Base-by-base conservation (phyloP, 2,329 filamentous ascomycete species). In the Talaromyces sp. region DNA sequence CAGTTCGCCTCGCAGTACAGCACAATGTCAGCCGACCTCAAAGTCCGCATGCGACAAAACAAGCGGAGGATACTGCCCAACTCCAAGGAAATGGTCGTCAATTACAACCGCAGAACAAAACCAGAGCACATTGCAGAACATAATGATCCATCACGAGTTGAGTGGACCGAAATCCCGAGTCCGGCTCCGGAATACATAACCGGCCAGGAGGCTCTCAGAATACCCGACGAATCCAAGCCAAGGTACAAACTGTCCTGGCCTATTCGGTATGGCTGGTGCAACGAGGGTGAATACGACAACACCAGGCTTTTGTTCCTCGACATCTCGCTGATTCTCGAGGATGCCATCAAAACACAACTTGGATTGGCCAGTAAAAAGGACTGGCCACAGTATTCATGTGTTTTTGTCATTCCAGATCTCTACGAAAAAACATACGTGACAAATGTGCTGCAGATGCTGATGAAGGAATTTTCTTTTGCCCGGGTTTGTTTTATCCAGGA, bases 31-130 rank as follows among this genome's bases (percentile, higher is more conserved):
- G 87, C 88, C 59, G 93, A 97, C 52, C 85, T 99, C 64, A 96
- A 96, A 77, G 80, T 88, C 2, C 90, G 92, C 57, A 96, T 98
- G 91, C 88, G 93, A 64, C 85, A 87, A 67, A 96, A 96, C 78
- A 98, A 98, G 82, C 88, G 92, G 72, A 90, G 96, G 73, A 93
- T 97, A 17, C 79, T 98, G 56, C 95, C 95, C n/a, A 98, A 98
- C 73, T 97, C 93, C 0, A 96, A 96, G 75, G 95, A 99, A 71
- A 82, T 97, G 62, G 93, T 97, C 1, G 87, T 93, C 66, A 98
- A 96, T 72, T 98, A 91, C 82, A 99, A 99, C 75, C 86, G 90
- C 58, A 85, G 91, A 55, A 90, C 88, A 0, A 87, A 90, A 36
- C 88, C 92, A 7, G 95, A 98, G 67, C 85, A 89, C 55, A 98